Evolutionary conservation across 164 flowering plant genomes (phyloP).

Genomic region (Tetracentron sinense): DNA sequence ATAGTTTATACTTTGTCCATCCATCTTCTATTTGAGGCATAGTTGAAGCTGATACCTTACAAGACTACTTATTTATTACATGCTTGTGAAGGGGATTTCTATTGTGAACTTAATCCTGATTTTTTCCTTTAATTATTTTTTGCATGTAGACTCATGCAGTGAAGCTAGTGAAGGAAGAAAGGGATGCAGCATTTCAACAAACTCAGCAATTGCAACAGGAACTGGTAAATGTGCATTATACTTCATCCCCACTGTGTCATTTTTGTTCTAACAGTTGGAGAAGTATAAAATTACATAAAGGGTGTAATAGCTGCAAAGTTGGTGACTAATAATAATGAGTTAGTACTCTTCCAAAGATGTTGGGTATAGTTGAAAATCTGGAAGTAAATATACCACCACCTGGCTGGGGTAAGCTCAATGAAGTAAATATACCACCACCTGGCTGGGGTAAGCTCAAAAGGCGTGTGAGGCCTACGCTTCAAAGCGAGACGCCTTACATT

Average conservation of each 20-base stretch:
- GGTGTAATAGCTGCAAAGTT: not conserved
- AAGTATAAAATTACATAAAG: no score
- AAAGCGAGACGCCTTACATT: no score
- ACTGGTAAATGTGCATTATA: slow-evolving; percentile 44
- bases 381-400: no score
- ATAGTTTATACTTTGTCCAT: not conserved
- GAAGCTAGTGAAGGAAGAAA: slow-evolving; percentile 60
- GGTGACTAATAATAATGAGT: not conserved
- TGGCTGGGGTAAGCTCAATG: no score
- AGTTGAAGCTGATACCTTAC: not conserved
- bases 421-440: no score
- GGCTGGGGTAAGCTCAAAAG: no score
- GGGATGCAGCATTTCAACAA: slow-evolving; percentile 64
- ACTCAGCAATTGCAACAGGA: slow-evolving; percentile 66
- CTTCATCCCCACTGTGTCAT: not conserved
- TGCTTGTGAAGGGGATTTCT: not conserved
- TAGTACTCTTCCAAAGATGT: no score
- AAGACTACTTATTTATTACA: not conserved
- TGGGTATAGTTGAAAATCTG: no score
- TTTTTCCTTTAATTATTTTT: slow-evolving; percentile 1
- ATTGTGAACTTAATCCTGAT: not conserved
- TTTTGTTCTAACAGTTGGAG: not conserved
- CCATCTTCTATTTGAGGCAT: not conserved
- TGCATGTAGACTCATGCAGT: slow-evolving; percentile 33
- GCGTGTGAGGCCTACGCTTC: no score